These are phyloP conservation scores for Stylonectria norvegica DNA, from an alignment of 2,329 filamentous ascomycete species.

Conservation along the genomic window DNA sequence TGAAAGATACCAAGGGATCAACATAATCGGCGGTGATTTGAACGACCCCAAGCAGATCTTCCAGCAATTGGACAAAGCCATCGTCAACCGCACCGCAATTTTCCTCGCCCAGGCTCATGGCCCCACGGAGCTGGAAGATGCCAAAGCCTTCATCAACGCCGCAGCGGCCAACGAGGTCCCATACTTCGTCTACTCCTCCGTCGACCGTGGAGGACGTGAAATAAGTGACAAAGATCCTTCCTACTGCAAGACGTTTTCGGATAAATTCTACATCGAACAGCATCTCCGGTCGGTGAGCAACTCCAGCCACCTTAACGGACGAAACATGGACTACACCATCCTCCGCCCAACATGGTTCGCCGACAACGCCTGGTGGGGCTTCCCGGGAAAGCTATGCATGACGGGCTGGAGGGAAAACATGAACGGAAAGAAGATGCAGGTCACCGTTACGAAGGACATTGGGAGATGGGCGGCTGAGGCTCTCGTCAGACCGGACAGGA, in stretches of 20 bases:
- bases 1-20: constrained; percentile 40
- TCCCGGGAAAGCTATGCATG: constrained; percentile 25
- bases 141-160: constrained; percentile 51
- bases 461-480: constrained; percentile 22
- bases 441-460: constrained; percentile 24
- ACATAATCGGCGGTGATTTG: constrained; percentile 54
- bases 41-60: constrained; percentile 48
- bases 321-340: constrained; percentile 27
- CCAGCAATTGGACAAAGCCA: constrained; percentile 13
- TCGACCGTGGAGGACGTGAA: constrained; percentile 61
- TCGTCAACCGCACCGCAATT: constrained; percentile 14
- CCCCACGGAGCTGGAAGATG: constrained; percentile 42
- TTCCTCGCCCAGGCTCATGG: constrained; percentile 31
- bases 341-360: constrained; percentile 28
- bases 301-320: neutral
- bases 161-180: constrained; percentile 47
- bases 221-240: constrained; percentile 39
- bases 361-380: constrained; percentile 25
- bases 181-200: constrained; percentile 60
- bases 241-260: constrained; percentile 30
- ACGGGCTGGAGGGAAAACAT: constrained; percentile 26
- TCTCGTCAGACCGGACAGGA: constrained; percentile 14
- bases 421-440: constrained; percentile 25
- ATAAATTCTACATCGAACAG: constrained; percentile 58
- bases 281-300: constrained; percentile 44